phyloP scores from a whole-genome alignment of 2,329 filamentous ascomycete species.

The Metarhizium anisopliae region DNA sequence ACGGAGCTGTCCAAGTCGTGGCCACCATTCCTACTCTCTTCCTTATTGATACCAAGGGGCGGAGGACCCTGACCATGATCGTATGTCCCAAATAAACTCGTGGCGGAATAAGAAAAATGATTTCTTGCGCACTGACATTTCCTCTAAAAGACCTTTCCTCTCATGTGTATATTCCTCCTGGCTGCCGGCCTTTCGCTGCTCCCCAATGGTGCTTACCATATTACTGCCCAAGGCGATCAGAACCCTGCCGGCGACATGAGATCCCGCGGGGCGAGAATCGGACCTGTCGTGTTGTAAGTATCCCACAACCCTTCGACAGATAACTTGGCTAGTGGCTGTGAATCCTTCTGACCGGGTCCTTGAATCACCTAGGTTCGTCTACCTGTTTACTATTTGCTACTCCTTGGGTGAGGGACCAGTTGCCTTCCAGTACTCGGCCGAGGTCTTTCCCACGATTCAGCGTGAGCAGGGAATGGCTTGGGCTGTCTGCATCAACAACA shows the following conservation, averaged over 20 bases:
- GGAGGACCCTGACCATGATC: slow-evolving; percentile 15
- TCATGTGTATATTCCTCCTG: slow-evolving; percentile 18
- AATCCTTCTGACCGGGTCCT: neutral
- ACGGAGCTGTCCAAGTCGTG: slow-evolving; percentile 37
- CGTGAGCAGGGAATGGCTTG: slow-evolving; percentile 60
- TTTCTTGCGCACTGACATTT: too few relatives aligned
- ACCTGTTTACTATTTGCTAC: slow-evolving; percentile 19
- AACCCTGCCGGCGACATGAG: slow-evolving; percentile 9
- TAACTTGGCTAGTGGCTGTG: neutral
- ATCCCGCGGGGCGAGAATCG: slow-evolving; percentile 10
- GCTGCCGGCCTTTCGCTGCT: slow-evolving; percentile 16
- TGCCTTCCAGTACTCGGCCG: slow-evolving; percentile 55
- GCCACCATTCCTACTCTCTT: slow-evolving; percentile 21
- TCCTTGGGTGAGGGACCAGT: slow-evolving; percentile 49
- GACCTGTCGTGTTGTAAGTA: slow-evolving; percentile 11
- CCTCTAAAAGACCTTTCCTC: slow-evolving; percentile 14
- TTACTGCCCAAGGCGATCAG: slow-evolving; percentile 9
- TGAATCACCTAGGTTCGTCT: slow-evolving; percentile 15
- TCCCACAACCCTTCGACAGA: too few relatives aligned
- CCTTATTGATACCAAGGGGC: slow-evolving; percentile 20
- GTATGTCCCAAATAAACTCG: slow-evolving; percentile 8
- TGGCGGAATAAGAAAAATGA: too few relatives aligned
- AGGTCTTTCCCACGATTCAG: slow-evolving; percentile 58
- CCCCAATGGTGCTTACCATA: slow-evolving; percentile 10
- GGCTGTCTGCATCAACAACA: slow-evolving; percentile 36